Base-by-base conservation (phyloP, 2,329 filamentous ascomycete genomes). In the Colletotrichum sp. region DNA sequence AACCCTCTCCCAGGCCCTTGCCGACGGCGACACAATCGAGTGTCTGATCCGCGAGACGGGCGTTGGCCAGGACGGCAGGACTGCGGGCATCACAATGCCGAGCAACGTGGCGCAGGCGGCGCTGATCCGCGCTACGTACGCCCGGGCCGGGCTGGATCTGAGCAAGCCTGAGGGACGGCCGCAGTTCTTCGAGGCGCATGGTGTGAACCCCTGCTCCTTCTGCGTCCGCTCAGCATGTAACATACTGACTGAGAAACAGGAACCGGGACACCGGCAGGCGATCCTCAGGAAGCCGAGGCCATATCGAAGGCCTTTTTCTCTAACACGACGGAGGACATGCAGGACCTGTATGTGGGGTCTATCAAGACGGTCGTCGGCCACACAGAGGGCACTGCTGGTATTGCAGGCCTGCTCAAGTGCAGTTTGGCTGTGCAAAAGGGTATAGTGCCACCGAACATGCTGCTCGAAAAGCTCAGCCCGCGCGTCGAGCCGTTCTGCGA, bases 191-290 rank as follows among this genome's bases (percentile, higher is more conserved):
- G 49, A 52, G 16, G 49, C 49, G 15, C 49, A 52, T 13, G 16
- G 49, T 52, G 21, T n/a, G 26, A 79, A 78, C 80, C 80, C 24
- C 32, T 34, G 86, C 87, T 59, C 85, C 85, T 6, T 86, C 9
- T 21, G 62, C 26, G 49, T 4, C 16, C 24, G 62, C 6, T 24
- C 32, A 15, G 59, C 8, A 36, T 18, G 13, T 18, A 55, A 30
- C 2, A 21, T 71, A 7, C 63, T 30, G 6, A 26, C 24, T 49
- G 8, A 34, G 28, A 9, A 16, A 5, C 67, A 28, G 85, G 85
- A 52, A 52, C 49, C 16, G 49, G 49, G 10, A 52, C 49, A 8
- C 49, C 49, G 15, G 49, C 49, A 10, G 49, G 49, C 10, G 16
- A 52, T 24, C 49, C 49, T 18, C 49, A 52, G 16, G 49, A 34